Conservation (phyloP, 208 protist genomes). For the Crithidia acanthocephali region DNA sequence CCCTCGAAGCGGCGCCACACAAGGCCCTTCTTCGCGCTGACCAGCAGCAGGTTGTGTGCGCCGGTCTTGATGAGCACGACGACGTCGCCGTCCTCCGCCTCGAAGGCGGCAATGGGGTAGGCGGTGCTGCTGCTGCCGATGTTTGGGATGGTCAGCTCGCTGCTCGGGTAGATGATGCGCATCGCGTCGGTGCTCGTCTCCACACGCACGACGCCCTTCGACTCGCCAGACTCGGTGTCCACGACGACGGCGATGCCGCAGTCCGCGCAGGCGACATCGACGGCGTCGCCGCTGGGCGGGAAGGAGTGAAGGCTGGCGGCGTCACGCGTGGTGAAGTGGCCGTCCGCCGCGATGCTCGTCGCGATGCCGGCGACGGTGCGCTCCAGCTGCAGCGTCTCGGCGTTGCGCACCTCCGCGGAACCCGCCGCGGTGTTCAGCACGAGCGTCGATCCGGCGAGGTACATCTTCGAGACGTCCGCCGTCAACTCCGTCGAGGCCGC, state of each 20-base stretch:
- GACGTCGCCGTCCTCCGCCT: constrained; percentile 27
- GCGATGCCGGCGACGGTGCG: constrained; percentile 24
- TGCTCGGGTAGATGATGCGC: constrained; percentile 29
- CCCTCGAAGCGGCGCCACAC: constrained; percentile 81
- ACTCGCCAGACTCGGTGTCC: constrained; percentile 17
- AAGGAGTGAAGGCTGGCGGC: constrained; percentile 18
- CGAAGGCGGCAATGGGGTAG: constrained; percentile 40
- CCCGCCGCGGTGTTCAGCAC: constrained; percentile 19
- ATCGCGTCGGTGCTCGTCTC: constrained; percentile 15
- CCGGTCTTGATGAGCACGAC: constrained; percentile 55
- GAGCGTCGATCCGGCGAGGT: constrained; percentile 20
- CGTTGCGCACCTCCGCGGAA: constrained; percentile 19
- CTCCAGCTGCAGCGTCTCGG: constrained; percentile 19
- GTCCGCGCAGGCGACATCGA: constrained; percentile 24
- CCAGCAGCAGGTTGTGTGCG: constrained; percentile 65
- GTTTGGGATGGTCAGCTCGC: constrained; percentile 14
- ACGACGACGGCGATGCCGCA: constrained; percentile 30
- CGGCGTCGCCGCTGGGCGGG: constrained; percentile 2
- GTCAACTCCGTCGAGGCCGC: constrained; percentile 4
- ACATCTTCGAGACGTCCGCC: constrained; percentile 23
- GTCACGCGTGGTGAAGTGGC: constrained; percentile 39
- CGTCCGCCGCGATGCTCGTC: constrained; percentile 31
- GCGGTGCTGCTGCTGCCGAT: constrained; percentile 27
- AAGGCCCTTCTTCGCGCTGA: constrained; percentile 37
- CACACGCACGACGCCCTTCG: constrained; percentile 30